Base-by-base conservation (phyloP, 139 green algal species). In the Tetradesmus lagerheimii region DNA sequence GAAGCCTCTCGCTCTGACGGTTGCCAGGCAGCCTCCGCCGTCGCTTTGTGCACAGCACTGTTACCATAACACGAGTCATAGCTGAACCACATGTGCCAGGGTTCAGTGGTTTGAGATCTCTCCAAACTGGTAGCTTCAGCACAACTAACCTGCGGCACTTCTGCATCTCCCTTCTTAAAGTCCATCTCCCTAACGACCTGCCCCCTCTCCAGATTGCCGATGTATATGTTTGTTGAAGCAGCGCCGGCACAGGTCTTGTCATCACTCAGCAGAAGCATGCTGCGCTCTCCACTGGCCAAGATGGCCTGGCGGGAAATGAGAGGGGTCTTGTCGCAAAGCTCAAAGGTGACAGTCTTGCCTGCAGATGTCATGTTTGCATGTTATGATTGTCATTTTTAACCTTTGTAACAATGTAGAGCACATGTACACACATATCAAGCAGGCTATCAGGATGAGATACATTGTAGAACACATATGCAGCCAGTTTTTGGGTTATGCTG, bases 201-300 rank as follows among this genome's bases (percentile, higher is more conserved):
- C 23, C 74, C 37, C 39, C 37, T 85, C 91, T 95, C 94, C 43
- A 94, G 91, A 76, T 95, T 92, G 8, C 94, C 93, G 34, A 97
- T 92, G 57, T 93, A 93, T 88, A 98, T 31, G 29, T 89, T 88
- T 83, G 90, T 90, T 37, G 85, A 84, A 16, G 83, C 39, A 37
- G n/a, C 71, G 18, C 95, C 25, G 12, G 57, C 2, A 8, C 57
- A n/a, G 57, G 23, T 71, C 23, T 1, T 71, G 57, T 8, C 3
- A 23, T 71, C 96, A 14, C 80, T 97, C 39, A 99, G 93, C 90
- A 99, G 93, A 92, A 98, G 96, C 96, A 99, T 98, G 47, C 89
- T 91, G 29, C 85, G 90, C 93, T 99, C 97, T 27, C 91, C 57
- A 25, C 92, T 50, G 87, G 96, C 93, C 18, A 99, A 89, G 89